Evolutionary conservation across 768 basidiomycete species (phyloP), one percentile per base, ranked within the genome.

Genomic region (Pleurotus tuoliensis): DNA sequence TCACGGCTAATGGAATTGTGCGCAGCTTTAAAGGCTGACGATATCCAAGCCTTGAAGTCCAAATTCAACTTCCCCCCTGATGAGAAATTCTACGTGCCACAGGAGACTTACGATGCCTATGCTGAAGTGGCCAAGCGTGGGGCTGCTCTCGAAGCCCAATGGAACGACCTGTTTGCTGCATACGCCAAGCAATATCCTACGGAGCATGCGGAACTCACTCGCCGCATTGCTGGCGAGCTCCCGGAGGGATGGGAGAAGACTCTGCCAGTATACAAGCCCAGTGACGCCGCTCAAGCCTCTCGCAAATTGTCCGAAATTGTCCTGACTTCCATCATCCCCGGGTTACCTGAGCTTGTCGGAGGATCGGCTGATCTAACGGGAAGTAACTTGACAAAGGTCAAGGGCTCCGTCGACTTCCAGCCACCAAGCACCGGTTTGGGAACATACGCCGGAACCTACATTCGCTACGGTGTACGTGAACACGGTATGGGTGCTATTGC

Each of bases 401-500:
- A 92, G 76, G 75, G 73, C 55, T 81, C 81, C n/a, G 76, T 85
- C 58, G 95, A 98, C 74, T 96, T 98, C 87, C 95, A 98, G 72
- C 90, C 83, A 41, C 89, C 90, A 16, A 85, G 79, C 74, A 94
- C 92, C 16, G 85, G 85, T 30, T 80, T 96, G 44, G 95, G 95
- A 57, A 79, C 70, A 58, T 96, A 94, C 72, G 73, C 84, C 56
- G 95, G 95, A 52, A 89, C 87, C 47, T 97, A 98, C 71, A 84
- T 98, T 69, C 90, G 94, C 55, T 98, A 90, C 76, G 95, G 95
- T 82, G 94, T 98, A 56, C 91, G 95, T 73, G 95, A 98, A 72
- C 95, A 98, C 72, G 95, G 79, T 63, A 98, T 97, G 94, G 91
- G 89, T 64, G 95, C 94, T 55, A 94, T 98, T 65, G 92, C 87